Conservation (phyloP, 2,329 filamentous ascomycete genomes). For the Aspergillus oerlinghausenensis region DNA sequence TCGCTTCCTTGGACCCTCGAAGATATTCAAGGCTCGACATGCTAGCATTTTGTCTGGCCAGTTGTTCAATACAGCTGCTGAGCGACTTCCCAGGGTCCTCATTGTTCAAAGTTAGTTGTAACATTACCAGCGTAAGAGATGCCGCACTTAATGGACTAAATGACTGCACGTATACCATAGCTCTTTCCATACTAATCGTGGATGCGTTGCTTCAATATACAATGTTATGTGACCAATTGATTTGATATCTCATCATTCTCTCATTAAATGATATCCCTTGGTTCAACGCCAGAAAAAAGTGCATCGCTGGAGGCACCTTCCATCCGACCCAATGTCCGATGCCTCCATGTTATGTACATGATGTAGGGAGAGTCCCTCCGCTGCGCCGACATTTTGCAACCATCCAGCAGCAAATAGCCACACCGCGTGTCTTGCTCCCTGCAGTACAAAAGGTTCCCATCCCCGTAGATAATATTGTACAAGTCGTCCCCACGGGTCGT, state of each 20-base stretch:
- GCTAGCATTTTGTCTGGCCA: background rate
- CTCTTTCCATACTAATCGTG: background rate
- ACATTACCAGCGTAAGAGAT: background rate
- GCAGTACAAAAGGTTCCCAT: conserved; percentile 2
- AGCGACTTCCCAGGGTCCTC: background rate
- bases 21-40: background rate
- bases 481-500: conserved; percentile 15
- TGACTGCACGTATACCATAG: background rate
- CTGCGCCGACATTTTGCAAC: conserved; percentile 1
- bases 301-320: conserved; percentile 9
- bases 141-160: background rate
- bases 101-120: background rate
- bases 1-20: background rate
- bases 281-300: conserved; percentile 12
- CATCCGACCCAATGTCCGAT: conserved; percentile 4
- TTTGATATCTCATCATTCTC: conserved; percentile 6
- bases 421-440: conserved; percentile 1
- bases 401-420: conserved; percentile 1
- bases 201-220: background rate
- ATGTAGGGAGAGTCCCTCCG: conserved; percentile 3
- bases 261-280: conserved; percentile 18
- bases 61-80: background rate
- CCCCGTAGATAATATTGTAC: conserved; percentile 27
- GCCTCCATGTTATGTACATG: conserved; percentile 16
- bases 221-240: conserved; percentile 12